phyloP scores from a whole-genome alignment of 805 yeast genomes.

The Kodamaea fukazawae region DNA sequence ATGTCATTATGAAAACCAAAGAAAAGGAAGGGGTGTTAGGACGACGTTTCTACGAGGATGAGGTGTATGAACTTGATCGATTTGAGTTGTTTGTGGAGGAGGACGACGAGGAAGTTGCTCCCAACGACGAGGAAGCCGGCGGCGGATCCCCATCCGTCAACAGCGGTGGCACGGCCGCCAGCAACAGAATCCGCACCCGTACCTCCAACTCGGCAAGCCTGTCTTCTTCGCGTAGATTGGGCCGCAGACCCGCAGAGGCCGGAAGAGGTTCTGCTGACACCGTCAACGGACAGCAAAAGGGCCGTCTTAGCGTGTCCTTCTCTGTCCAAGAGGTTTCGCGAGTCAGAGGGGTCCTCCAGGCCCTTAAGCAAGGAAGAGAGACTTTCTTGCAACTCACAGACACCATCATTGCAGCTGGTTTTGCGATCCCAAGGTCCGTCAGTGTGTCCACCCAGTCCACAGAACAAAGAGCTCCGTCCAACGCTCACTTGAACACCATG shows the following conservation, averaged over 20 bases:
- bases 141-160: no score
- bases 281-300: no score
- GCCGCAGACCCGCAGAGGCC: no score
- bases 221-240: no score
- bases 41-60: slow-evolving; percentile 71
- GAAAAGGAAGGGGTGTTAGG: slow-evolving; percentile 76
- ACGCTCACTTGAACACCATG: slow-evolving; percentile 12
- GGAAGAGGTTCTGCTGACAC: no score
- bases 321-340: slow-evolving; percentile 1
- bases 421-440: slow-evolving; percentile 54
- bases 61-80: slow-evolving; percentile 41
- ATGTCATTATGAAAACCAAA: slow-evolving; percentile 51
- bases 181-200: no score
- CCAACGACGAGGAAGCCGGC: background rate
- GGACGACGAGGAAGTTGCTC: slow-evolving; percentile 17
- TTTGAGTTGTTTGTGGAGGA: slow-evolving; percentile 40
- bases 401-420: slow-evolving; percentile 53
- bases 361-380: slow-evolving; percentile 26
- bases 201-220: no score
- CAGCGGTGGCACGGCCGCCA: no score
- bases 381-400: slow-evolving; percentile 48
- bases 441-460: slow-evolving; percentile 26
- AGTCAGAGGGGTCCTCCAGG: slow-evolving; percentile 4
- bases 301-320: slow-evolving; percentile 2
- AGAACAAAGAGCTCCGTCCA: slow-evolving; percentile 8